Base-by-base conservation (phyloP, 2,329 filamentous ascomycete species). In the Fusarium anthophilum region DNA sequence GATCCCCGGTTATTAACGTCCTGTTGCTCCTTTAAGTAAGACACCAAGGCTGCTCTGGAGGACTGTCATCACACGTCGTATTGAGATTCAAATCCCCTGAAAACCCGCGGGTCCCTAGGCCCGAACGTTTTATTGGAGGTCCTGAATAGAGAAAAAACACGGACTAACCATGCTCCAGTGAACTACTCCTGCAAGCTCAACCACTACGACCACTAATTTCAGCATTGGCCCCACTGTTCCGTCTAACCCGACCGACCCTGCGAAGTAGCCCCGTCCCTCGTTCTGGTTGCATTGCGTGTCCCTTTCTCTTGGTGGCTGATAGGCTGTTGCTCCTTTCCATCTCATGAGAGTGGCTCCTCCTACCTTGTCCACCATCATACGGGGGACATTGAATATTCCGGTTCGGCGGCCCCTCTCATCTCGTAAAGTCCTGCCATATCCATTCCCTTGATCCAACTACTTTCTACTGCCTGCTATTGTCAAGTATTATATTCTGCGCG, bases 371-470 rank as follows among this genome's bases (percentile, higher is more conserved):
- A 67, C 45, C 53, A 60, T 69, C 66, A 67, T 66, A 69, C 69
- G 68, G 63, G 70, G 75, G 69, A 66, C 72, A 71, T 77, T 75
- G 70, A 77, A 76, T 76, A 63, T 77, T 77, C 69, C 75, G 58
- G 63, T 72, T 76, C 69, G 67, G 63, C 58, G 58, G 74, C 63
- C 59, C 68, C 72, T 75, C 75, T 70, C 69, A 58, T 70, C 55
- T 78, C 72, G 61, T 66, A 63, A 70, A 70, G 74, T 58, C 76
- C 67, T 69, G 54, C 66, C 72, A 69, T 63, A 45, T 66, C 58
- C 56, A 51, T 72, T 60, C 48, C 48, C 61, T 72, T 53, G 65
- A 67, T 67, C 70, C 63, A 73, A 38, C 53, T 60, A 56, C 54
- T 48, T 62, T 65, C 39, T 53, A 22, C 50, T 67, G 56, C 37